Percentiles rank a stretch among this genome's conserved stretches.
phyloP scores from a whole-genome alignment of 139 green algal species.

The Eudorina sp. region DNA sequence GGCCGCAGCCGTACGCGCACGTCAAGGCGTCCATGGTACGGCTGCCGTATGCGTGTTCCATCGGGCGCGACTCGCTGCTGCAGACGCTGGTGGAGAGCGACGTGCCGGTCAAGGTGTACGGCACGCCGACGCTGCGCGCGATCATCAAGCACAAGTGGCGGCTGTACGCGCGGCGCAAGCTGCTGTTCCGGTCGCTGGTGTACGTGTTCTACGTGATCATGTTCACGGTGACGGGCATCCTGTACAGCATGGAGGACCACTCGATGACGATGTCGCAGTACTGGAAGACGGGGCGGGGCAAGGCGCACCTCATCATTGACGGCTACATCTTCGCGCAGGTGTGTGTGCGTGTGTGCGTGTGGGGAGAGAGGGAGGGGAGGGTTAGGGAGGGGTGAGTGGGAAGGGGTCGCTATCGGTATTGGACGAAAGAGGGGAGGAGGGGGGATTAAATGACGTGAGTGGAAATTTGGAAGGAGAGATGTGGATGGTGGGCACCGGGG shows the following conservation, averaged over 20 bases:
- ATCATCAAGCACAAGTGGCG: conserved; percentile 68
- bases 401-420: neutral
- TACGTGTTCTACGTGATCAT: conserved; percentile 57
- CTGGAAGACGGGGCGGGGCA: conserved; percentile 34
- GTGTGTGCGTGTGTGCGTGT: neutral
- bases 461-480: no score
- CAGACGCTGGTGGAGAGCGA: conserved; percentile 65
- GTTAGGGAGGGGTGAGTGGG: neutral
- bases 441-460: no score
- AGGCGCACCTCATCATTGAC: conserved; percentile 46
- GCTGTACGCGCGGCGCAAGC: conserved; percentile 54
- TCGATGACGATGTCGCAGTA: conserved; percentile 24
- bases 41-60: conserved; percentile 64
- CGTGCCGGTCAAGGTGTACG: conserved; percentile 64
- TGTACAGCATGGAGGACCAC: conserved; percentile 60
- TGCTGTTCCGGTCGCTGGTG: conserved; percentile 45
- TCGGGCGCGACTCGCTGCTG: conserved; percentile 62
- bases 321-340: conserved; percentile 60
- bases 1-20: conserved; percentile 64
- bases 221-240: conserved; percentile 55
- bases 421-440: no score
- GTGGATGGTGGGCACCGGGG: no score
- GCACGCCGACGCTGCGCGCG: conserved; percentile 58
- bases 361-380: neutral
- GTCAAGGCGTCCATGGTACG: conserved; percentile 65